Evolutionary conservation across 192 early-diverging fungal genomes (phyloP).

Genomic region (Hyaloraphidium curvatum): DNA sequence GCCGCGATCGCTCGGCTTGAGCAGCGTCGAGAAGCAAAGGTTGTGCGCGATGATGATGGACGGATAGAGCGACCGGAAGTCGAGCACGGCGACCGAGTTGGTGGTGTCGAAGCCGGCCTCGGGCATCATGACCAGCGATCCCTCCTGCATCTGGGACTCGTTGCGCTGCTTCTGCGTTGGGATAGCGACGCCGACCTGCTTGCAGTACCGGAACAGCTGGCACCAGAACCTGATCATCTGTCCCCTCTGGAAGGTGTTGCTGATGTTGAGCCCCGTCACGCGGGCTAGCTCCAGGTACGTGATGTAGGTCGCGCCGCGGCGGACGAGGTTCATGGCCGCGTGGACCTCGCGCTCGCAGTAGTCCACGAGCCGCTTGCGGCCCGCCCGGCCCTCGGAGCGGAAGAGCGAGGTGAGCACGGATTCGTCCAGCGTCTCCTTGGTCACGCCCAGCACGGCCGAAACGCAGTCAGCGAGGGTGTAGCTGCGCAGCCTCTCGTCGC

Average conservation of each 20-base stretch:
- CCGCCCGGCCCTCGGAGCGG: background rate
- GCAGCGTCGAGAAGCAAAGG: background rate
- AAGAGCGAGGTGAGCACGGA: background rate
- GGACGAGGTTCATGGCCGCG: background rate
- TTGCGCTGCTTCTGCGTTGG: background rate
- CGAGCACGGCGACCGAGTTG: background rate
- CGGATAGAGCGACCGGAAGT: slow-evolving; percentile 1
- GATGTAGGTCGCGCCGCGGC: background rate
- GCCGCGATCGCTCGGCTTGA: background rate
- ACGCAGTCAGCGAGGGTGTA: background rate
- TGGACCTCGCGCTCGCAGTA: background rate
- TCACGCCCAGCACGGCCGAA: background rate
- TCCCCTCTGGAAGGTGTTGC: background rate
- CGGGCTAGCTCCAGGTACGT: background rate
- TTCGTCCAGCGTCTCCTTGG: background rate
- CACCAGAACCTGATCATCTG: background rate
- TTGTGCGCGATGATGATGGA: background rate
- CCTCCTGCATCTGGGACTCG: background rate
- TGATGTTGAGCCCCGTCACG: background rate
- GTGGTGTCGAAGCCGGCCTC: background rate
- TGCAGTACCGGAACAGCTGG: slow-evolving; percentile 1
- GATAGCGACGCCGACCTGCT: background rate
- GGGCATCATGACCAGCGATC: background rate
- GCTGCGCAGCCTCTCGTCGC: background rate
- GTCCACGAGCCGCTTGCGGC: background rate